A percentile compares a stretch with the other conserved stretches of the same genome.
These are phyloP conservation scores for Nigrospora osmanthi DNA, from an alignment of 2,329 filamentous ascomycete species.

Conservation along the genomic window DNA sequence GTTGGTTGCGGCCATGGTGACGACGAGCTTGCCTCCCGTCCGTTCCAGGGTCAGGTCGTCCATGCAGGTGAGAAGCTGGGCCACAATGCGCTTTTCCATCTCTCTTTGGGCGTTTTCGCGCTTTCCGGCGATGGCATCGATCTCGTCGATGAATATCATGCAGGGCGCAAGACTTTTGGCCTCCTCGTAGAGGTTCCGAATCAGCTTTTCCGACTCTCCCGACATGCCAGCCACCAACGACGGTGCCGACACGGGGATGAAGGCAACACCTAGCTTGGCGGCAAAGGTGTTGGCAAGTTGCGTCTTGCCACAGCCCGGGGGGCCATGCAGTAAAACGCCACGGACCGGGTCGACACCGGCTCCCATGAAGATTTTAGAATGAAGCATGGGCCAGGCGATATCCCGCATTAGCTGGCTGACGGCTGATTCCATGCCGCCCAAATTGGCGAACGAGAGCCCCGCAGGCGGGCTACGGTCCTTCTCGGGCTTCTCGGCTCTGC, in stretches of 20 bases:
- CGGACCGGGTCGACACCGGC: conserved; percentile 63
- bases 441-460: conserved; percentile 59
- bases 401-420: conserved; percentile 43
- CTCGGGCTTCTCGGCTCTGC: conserved; percentile 44
- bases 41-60: conserved; percentile 67
- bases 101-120: conserved; percentile 76
- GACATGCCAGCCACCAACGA: conserved; percentile 82
- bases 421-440: conserved; percentile 70
- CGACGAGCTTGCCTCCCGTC: conserved; percentile 65
- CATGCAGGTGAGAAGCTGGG: conserved; percentile 81
- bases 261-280: conserved; percentile 66
- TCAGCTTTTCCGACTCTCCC: conserved; percentile 80
- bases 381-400: conserved; percentile 64
- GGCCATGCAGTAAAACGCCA: conserved; percentile 73
- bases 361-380: conserved; percentile 56
- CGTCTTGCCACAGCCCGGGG: conserved; percentile 81
- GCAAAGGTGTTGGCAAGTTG: conserved; percentile 76
- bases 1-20: conserved; percentile 89
- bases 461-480: conserved; percentile 58
- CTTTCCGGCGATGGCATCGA: conserved; percentile 86
- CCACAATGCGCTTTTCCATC: conserved; percentile 82
- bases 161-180: conserved; percentile 81
- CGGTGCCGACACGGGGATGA: conserved; percentile 75
- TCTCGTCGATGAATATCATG: conserved; percentile 84
- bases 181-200: conserved; percentile 80